A percentile compares a stretch with the other conserved stretches of the same genome.
phyloP scores from a whole-genome alignment of 2,329 filamentous ascomycete species.

The Colletotrichum tamarilloi region DNA sequence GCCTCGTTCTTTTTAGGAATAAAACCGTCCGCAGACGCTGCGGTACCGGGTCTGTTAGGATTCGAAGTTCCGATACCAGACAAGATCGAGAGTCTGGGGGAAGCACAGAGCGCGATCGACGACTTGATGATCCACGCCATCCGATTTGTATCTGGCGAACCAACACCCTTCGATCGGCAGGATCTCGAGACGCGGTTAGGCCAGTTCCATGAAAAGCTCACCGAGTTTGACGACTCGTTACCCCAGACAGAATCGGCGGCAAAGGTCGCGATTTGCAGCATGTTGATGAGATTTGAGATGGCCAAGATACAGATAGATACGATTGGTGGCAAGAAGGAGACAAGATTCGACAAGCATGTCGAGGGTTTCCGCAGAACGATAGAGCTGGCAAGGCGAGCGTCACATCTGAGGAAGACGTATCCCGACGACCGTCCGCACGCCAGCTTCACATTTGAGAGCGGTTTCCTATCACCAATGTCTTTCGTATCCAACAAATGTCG shows the following conservation, averaged over 20 bases:
- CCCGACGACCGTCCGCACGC: slow-evolving; percentile 38
- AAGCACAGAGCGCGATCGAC: slow-evolving; percentile 47
- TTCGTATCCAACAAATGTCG: slow-evolving; percentile 21
- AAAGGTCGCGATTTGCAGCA: slow-evolving; percentile 18
- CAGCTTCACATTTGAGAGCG: slow-evolving; percentile 26
- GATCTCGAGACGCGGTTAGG: slow-evolving; percentile 46
- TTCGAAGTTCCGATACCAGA: slow-evolving; percentile 44
- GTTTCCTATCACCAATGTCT: slow-evolving; percentile 9
- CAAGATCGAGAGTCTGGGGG: slow-evolving; percentile 46
- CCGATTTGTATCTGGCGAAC: slow-evolving; percentile 38
- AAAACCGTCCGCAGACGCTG: slow-evolving; percentile 37
- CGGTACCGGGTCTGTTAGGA: slow-evolving; percentile 49
- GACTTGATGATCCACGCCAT: slow-evolving; percentile 43
- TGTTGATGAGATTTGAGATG: slow-evolving; percentile 40
- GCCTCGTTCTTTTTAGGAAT: slow-evolving; percentile 14
- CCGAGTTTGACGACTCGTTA: slow-evolving; percentile 43
- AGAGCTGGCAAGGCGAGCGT: slow-evolving; percentile 40
- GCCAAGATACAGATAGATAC: slow-evolving; percentile 51
- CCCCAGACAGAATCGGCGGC: neutral
- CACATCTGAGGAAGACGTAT: slow-evolving; percentile 2
- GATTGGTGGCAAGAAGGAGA: slow-evolving; percentile 42
- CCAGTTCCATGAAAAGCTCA: slow-evolving; percentile 43
- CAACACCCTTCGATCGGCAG: slow-evolving; percentile 39
- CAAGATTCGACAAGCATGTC: slow-evolving; percentile 48
- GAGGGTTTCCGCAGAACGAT: slow-evolving; percentile 50